These are phyloP conservation scores for Onygenales sp. DNA, from an alignment of 2,329 filamentous ascomycete species.

Conservation along the genomic window DNA sequence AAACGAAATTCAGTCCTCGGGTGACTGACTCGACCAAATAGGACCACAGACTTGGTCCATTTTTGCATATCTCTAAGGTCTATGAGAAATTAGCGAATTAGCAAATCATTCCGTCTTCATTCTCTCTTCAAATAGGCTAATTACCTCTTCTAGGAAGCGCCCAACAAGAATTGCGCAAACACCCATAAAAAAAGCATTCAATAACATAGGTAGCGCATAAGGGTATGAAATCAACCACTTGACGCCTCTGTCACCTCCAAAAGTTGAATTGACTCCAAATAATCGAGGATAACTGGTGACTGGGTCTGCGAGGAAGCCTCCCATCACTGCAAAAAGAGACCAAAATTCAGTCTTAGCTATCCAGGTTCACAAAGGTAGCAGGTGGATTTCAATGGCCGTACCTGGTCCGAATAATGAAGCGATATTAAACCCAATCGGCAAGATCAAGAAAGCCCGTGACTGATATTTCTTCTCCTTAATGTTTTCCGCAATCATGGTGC, in stretches of 20 bases:
- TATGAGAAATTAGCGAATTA: slow-evolving; percentile 12
- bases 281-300: slow-evolving; percentile 51
- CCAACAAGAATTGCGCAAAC: slow-evolving; percentile 47
- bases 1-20: slow-evolving; percentile 16
- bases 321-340: slow-evolving; percentile 38
- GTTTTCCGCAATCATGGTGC: slow-evolving; percentile 63
- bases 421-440: slow-evolving; percentile 60
- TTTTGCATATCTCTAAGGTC: slow-evolving; percentile 40
- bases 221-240: slow-evolving; percentile 55
- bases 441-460: slow-evolving; percentile 46
- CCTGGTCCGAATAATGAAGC: slow-evolving; percentile 44
- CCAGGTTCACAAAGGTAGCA: slow-evolving; percentile 13
- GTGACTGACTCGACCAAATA: slow-evolving; percentile 21
- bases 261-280: slow-evolving; percentile 50
- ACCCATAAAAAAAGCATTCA: slow-evolving; percentile 52
- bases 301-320: slow-evolving; percentile 60
- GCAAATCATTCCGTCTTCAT: not conserved
- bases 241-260: slow-evolving; percentile 48
- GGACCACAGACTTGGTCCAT: slow-evolving; percentile 37
- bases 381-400: slow-evolving; percentile 17
- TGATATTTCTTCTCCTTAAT: slow-evolving; percentile 58
- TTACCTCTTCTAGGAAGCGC: slow-evolving; percentile 55
- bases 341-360: slow-evolving; percentile 22
- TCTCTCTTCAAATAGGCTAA: not conserved
- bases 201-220: slow-evolving; percentile 59